These are phyloP conservation scores for Torulaspora globosa DNA, from an alignment of 1,139 yeast species.

Conservation along the genomic window DNA sequence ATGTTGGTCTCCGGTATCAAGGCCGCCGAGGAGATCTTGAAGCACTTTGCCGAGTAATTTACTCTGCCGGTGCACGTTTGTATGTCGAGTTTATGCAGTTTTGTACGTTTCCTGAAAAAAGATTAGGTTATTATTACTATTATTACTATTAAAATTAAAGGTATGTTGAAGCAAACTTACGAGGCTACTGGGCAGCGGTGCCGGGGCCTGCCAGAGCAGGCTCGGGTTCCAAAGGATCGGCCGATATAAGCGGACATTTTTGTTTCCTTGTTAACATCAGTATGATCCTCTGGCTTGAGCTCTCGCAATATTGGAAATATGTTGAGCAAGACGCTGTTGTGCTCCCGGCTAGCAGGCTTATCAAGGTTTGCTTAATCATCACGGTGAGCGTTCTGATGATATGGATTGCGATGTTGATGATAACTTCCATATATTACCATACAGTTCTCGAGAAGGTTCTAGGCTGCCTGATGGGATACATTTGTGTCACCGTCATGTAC, in stretches of 20 bases:
- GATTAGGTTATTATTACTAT: no score
- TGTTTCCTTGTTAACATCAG: constrained; percentile 51
- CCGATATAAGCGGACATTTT: constrained; percentile 61
- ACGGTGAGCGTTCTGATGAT: constrained; percentile 28
- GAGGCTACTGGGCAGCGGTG: no score
- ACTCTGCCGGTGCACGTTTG: background rate
- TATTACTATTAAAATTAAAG: no score
- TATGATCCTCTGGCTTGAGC: constrained; percentile 43
- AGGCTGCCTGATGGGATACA: constrained; percentile 49
- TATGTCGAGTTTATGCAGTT: background rate
- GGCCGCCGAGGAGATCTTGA: constrained; percentile 55
- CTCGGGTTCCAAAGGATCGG: background rate
- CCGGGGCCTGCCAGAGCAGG: background rate
- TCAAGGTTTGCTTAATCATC: constrained; percentile 11
- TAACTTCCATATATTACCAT: constrained; percentile 63
- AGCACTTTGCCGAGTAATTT: constrained; percentile 21
- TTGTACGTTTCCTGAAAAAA: background rate
- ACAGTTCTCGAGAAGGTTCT: constrained; percentile 52
- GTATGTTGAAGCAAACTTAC: no score
- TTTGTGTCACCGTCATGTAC: constrained; percentile 42
- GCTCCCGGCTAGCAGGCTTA: constrained; percentile 10
- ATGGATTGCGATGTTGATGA: constrained; percentile 46
- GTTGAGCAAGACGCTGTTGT: constrained; percentile 18
- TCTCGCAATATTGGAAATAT: constrained; percentile 22
- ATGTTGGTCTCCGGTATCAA: constrained; percentile 75